Evolutionary conservation across 345 rosid genomes (phyloP), one percentile per base, ranked within the genome.

Genomic region (Lepidium didymum): DNA sequence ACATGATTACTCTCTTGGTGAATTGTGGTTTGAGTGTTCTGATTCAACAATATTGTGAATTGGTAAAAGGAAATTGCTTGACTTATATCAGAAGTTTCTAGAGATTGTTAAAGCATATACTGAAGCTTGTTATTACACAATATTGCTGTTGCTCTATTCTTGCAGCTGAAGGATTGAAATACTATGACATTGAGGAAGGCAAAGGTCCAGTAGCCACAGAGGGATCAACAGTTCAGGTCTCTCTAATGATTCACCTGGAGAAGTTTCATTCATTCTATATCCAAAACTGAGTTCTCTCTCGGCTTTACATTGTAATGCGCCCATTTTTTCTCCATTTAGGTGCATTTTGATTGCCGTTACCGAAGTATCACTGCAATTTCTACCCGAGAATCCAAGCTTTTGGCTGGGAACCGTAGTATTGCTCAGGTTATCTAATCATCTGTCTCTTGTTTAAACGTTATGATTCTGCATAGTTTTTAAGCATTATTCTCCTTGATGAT

Each of bases 381-480:
- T 31, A 93, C 90, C 43, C 74, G 97, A 13, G 98, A 90, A 75
- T 93, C 98, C 27, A 93, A 93, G 83, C 93, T 93, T 52, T 68
- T 90, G 60, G 90, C 98, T 47, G 97, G 98, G 55, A 92, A 92
- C 60, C 96, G 98, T 29, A 83, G 70, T 52, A 90, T 90, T 58
- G 82, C 96, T n/a, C 94, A 90, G 96, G 96, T 89, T 57, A 42
- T 36, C 13, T 37, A 5, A 56, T 35, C 35, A 41, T 13, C 21
- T 3, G 21, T 7, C 6, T 19, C 51, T 15, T 29, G 2, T 43
- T 43, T 9, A 40, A 58, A 73, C 6, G 40, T 47, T n/a, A 11
- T 36, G 67, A 41, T 33, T 42, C 36, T 51, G 16, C 19, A 12
- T 8, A 14, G 2, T 16, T 40, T 56, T 13, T 10, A 2, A 51